A percentile compares a stretch with the other conserved stretches of the same genome.
Conservation (phyloP, 371 early-diverging fungal genomes). For the Mucor racemosus region DNA sequence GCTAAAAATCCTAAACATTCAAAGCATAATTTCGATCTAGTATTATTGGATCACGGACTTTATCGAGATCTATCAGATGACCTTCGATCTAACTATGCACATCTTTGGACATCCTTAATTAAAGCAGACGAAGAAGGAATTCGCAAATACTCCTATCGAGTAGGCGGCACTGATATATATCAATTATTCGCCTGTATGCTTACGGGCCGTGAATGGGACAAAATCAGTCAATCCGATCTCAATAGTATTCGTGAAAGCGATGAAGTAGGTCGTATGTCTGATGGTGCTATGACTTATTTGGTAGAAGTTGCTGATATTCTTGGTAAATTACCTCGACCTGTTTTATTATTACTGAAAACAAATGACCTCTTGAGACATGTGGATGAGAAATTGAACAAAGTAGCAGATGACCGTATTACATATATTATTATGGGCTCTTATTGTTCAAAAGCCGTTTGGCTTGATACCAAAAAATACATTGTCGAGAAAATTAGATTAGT, state of each 20-base stretch:
- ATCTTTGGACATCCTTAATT: constrained; percentile 86
- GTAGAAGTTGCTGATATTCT: constrained; percentile 79
- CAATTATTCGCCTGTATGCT: constrained; percentile 84
- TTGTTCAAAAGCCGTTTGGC: constrained; percentile 58
- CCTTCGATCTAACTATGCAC: constrained; percentile 87
- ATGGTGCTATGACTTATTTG: constrained; percentile 56
- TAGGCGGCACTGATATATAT: constrained; percentile 73
- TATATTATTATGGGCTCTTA: constrained; percentile 62
- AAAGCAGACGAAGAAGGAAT: constrained; percentile 77
- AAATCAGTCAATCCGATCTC: constrained; percentile 50
- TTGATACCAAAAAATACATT: constrained; percentile 37
- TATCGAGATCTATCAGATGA: constrained; percentile 78
- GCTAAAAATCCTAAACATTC: constrained; percentile 47
- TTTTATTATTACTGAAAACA: constrained; percentile 87
- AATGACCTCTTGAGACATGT: constrained; percentile 81
- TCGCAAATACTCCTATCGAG: constrained; percentile 53
- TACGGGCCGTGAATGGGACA: constrained; percentile 85
- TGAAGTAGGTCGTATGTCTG: constrained; percentile 53
- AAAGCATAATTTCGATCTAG: constrained; percentile 83
- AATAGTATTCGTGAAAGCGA: constrained; percentile 43
- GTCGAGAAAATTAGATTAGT: constrained; percentile 37
- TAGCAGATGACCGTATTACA: constrained; percentile 43
- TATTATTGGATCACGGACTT: constrained; percentile 92
- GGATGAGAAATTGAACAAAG: constrained; percentile 48
- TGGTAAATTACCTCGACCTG: constrained; percentile 76